Base-by-base conservation (phyloP, 2,329 filamentous ascomycete genomes). In the Tolypocladium ophioglossoides region DNA sequence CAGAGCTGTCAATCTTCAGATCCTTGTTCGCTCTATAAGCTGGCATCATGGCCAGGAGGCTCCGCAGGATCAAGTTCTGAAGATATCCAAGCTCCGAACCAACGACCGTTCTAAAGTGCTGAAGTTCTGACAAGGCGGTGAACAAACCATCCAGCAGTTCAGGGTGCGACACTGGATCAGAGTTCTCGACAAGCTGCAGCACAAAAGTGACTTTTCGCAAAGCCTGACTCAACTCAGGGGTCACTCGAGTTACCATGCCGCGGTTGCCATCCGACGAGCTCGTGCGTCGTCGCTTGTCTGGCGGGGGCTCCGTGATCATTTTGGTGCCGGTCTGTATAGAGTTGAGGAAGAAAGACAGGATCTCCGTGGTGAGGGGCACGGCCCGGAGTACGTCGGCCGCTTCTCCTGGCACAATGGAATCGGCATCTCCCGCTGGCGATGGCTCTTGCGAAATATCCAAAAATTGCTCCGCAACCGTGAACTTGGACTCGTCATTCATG, bases 81-180 rank as follows among this genome's bases (percentile, higher is more conserved):
- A 97, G 76, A 71, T 97, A 97, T 18, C 91, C 89, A 57, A 96
- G 79, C 66, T 95, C 91, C 0, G 91, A 92, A 44, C 88, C 85
- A 30, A 91, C 83, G 55, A 92, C 82, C 30, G 84, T 81, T 66
- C 89, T 87, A 67, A 94, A 87, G 57, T 90, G 86, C 62, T 95
- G 91, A 27, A 99, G 78, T 64, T 95, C 89, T 6, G 86, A 85
- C n/a, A 99, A 79, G 0, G 89, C 80, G 54, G 86, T 84, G 72
- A 97, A 99, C 4, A 99, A 76, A 32, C 82, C 83, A 56, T 84
- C 83, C 7, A 96, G 78, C 40, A 99, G 76, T 63, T 89, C 82
- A 0, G 88, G 83, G 66, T 95, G 87, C 34, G 82, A 78, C 54
- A 84, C 84, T 0, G 89, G 87, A 48, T 83, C 80, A 3, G 91